Evolutionary conservation across 495 filamentous ascomycete genomes (phyloP).

Genomic region (Penicillium pancosmium): DNA sequence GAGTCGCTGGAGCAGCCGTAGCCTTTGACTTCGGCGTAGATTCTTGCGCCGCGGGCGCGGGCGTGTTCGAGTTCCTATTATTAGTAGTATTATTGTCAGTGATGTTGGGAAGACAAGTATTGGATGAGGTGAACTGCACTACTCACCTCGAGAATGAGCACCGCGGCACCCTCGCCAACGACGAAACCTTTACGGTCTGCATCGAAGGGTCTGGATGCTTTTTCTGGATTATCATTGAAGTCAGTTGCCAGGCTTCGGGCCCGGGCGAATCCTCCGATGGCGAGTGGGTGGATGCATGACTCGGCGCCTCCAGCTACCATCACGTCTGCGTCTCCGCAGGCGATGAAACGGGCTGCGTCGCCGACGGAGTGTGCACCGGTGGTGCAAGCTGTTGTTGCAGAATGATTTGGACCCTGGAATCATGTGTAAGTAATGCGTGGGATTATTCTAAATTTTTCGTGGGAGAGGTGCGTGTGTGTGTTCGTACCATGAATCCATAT

Average conservation of each 20-base stretch:
- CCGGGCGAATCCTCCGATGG: constrained; percentile 87
- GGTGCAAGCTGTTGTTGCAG: constrained; percentile 91
- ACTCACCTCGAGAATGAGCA: constrained; percentile 75
- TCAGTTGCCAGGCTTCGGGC: constrained; percentile 81
- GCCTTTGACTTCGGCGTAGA: constrained; percentile 88
- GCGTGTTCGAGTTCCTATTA: constrained; percentile 81
- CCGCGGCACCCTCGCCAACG: constrained; percentile 87
- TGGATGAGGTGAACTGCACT: constrained; percentile 6
- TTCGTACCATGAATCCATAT: constrained; percentile 71
- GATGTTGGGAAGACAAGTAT: too few relatives aligned
- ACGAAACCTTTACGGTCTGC: constrained; percentile 82
- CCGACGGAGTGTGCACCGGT: constrained; percentile 94
- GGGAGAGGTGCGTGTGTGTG: too few relatives aligned
- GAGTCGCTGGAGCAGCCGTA: constrained; percentile 90
- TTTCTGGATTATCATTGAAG: constrained; percentile 73
- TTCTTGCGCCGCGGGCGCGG: constrained; percentile 70
- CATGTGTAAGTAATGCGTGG: neutral
- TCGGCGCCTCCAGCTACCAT: constrained; percentile 95
- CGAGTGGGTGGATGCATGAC: constrained; percentile 93
- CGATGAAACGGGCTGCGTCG: constrained; percentile 88
- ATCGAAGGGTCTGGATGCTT: constrained; percentile 88
- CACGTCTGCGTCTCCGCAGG: constrained; percentile 85
- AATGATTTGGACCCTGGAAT: constrained; percentile 79
- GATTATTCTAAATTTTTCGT: neutral
- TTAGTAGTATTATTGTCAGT: too few relatives aligned